Evolutionary conservation across 306 rosid genomes (phyloP).

Genomic region (Medicago arabica): DNA sequence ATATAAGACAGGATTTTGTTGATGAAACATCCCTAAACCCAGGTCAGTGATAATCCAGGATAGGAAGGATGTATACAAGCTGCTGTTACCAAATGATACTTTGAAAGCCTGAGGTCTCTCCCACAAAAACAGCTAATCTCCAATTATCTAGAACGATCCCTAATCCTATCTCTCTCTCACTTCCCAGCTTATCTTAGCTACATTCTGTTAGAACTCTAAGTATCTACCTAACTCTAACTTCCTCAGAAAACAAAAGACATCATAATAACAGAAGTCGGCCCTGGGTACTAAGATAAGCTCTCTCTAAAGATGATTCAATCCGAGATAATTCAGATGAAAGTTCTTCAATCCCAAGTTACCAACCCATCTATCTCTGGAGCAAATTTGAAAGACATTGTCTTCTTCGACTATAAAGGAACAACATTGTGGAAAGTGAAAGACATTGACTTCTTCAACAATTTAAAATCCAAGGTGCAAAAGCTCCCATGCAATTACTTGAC

Average conservation of each 20-base stretch:
- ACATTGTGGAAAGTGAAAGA: not conserved
- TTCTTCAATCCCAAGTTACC: not conserved
- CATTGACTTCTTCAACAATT: constrained; percentile 31
- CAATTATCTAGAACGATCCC: not conserved
- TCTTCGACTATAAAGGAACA: constrained; percentile 12
- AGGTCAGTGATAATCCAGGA: not conserved
- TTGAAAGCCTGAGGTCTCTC: not conserved
- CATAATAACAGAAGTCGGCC: not conserved
- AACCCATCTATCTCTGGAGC: constrained; percentile 1
- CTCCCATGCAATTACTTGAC: no score
- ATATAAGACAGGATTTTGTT: not conserved
- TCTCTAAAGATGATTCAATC: not conserved
- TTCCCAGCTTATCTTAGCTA: not conserved
- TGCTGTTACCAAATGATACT: not conserved
- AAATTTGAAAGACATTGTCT: constrained; percentile 2
- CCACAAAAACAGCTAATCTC: not conserved
- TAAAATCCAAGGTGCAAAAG: constrained; percentile 28
- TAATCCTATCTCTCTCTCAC: not conserved
- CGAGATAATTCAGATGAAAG: constrained; percentile 13
- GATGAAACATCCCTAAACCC: not conserved
- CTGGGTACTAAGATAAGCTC: not conserved
- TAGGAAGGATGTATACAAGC: not conserved
- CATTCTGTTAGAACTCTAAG: not conserved
- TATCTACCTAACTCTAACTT: not conserved
- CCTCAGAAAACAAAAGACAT: not conserved